Conservation (phyloP, 257 asterid species). For the Verbascum thapsus region DNA sequence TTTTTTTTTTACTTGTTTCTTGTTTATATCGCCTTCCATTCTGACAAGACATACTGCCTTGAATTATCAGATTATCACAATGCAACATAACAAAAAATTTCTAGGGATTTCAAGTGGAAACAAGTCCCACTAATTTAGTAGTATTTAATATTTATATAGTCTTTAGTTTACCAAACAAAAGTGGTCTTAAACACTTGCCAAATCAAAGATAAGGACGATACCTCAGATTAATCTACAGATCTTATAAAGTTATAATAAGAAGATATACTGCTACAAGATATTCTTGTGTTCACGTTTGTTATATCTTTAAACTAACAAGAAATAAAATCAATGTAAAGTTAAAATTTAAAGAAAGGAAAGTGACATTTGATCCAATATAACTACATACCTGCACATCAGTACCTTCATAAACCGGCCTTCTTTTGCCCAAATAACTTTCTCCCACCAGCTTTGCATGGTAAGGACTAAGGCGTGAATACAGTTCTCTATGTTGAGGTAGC, state of each 20-base stretch:
- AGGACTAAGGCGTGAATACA: conserved; percentile 69
- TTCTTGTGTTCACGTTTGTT: too few species aligned
- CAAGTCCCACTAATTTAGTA: too few species aligned
- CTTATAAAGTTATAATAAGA: not conserved
- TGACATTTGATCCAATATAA: conserved; percentile 1
- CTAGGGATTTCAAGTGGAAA: not conserved
- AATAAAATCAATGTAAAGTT: not conserved
- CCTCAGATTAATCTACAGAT: not conserved
- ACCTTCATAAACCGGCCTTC: conserved; percentile 85
- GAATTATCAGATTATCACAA: not conserved
- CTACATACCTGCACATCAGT: conserved; percentile 74
- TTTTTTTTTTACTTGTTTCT: too few species aligned
- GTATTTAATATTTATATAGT: too few species aligned
- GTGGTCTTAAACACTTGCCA: conserved; percentile 5
- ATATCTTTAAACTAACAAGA: not conserved
- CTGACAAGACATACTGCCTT: not conserved
- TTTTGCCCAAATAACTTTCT: conserved; percentile 90
- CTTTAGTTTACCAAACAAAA: too few species aligned
- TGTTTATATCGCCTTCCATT: not conserved
- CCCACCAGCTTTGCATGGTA: conserved; percentile 89
- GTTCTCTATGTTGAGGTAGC: conserved; percentile 79
- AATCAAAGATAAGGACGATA: not conserved
- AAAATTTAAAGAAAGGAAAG: conserved; percentile 13
- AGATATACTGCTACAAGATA: too few species aligned
- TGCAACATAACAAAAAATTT: conserved; percentile 5